phyloP scores from a whole-genome alignment of 1,284 basidiomycete species.

The Mycena sp. region DNA sequence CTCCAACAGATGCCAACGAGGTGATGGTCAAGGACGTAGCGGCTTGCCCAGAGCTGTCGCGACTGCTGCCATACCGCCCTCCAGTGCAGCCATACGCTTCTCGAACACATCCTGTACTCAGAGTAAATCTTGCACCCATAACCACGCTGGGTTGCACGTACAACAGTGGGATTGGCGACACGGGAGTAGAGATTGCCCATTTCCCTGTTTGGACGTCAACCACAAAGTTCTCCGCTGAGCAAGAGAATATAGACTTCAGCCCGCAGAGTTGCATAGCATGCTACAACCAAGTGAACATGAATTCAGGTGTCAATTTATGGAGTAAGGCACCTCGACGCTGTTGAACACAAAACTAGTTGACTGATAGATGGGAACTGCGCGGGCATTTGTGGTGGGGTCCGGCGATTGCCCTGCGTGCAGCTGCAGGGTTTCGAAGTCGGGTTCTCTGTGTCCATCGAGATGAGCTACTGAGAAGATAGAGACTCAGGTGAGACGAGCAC shows the following conservation, averaged over 20 bases:
- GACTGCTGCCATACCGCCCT: conserved; percentile 84
- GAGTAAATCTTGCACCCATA: no score
- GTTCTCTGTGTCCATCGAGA: conserved; percentile 49
- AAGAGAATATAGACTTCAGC: background rate
- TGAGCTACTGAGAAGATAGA: background rate
- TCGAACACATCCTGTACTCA: conserved; percentile 79
- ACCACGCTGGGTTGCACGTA: conserved; percentile 40
- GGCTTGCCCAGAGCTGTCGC: conserved; percentile 84
- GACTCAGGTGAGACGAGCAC: no score
- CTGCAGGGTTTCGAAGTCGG: conserved; percentile 86
- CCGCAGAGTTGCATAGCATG: background rate
- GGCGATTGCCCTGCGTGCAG: conserved; percentile 83
- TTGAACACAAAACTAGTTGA: conserved; percentile 70
- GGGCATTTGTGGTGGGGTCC: conserved; percentile 78
- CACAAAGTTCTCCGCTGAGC: background rate
- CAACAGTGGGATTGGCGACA: conserved; percentile 58
- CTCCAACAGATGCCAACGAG: conserved; percentile 73
- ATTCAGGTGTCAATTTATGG: conserved; percentile 31
- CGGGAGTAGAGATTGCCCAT: conserved; percentile 75
- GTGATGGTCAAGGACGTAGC: conserved; percentile 85
- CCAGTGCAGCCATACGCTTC: conserved; percentile 84
- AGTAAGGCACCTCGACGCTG: conserved; percentile 35
- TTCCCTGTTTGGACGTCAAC: background rate
- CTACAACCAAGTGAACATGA: background rate
- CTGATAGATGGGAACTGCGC: conserved; percentile 77